Base-by-base conservation (phyloP, 1,284 basidiomycete species). In the Kwoniella shivajii region DNA sequence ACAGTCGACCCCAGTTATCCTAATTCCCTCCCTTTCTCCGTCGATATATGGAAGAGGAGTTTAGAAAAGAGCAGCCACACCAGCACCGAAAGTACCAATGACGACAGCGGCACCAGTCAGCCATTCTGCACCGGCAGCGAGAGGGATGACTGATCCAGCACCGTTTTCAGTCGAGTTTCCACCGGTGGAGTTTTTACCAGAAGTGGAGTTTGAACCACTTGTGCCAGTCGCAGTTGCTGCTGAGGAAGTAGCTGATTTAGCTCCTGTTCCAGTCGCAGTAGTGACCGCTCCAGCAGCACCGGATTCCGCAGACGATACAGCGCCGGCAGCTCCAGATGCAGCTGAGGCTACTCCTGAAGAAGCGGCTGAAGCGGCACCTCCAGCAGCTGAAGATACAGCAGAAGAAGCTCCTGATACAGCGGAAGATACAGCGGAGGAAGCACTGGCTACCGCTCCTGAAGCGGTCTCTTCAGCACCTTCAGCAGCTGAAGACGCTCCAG, bases 51-150 rank as follows among this genome's bases (percentile, higher is more conserved):
- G n/a, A 20, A 16, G 22, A 22, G 37, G 37, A 11, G 13, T 6
- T 34, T 59, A 66, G 31, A 61, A 52, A 16, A 66, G 49, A 31
- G 58, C 46, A 36, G 57, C 60, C 24, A 64, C 37, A 18, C 65
- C 65, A 36, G 51, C 54, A 14, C 65, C 63, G 29, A 67, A 44
- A 2, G 58, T 61, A 22, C 63, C 60, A 27, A 61, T n/a, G 6
- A 60, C 47, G 18, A 54, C 38, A n/a, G 62, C 50, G 7, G 58
- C 53, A 4, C 51, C 59, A 14, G 53, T 41, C 10, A 57, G 6
- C 56, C 61, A 60, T 43, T 54, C 63, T 33, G 47, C 44, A 24
- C 56, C 50, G 9, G 49, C 7, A 14, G 50, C 31, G 14, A 53
- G 9, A 16, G n/a, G 50, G 18, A 38, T 30, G 13, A 41, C 18